Evolutionary conservation across 1,284 basidiomycete species (phyloP), one percentile per base, ranked within the genome.

Genomic region (Marasmius sp.): DNA sequence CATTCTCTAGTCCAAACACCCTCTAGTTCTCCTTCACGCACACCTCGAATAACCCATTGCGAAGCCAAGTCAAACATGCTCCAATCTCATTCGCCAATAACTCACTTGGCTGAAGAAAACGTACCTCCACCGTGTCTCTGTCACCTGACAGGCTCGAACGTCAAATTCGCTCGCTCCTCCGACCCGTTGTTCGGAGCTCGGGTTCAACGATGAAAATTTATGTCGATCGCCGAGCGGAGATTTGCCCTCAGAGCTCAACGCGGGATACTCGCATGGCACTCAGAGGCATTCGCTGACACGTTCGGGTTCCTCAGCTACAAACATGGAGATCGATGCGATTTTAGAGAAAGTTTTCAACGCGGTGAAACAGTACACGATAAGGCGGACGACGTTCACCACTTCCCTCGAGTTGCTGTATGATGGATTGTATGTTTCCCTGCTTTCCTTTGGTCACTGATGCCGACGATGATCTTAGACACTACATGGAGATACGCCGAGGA

Each of bases 361-460:
- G 70, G 81, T 39, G 69, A 71, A 47, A 65, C 81, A 3, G 72
- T 78, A 37, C 80, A 73, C 53, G 65, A 61, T 16, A 65, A 70
- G 22, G 57, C 52, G 10, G 33, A 62, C 12, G 72, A 74, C 51
- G 60, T 74, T 11, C 64, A 71, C 49, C 71, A 78, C 63, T 67
- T 85, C 0, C 0, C 68, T 85, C 16, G 70, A 71, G 10, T 80
- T 81, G 6, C 66, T 84, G 20, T 84, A 85, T 64, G 83, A 85
- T 55, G 83, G 83, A 56, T 67, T 83, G 76, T 82, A 64, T 54
- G 75, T 74, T 34, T 43, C 22, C 36, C 34, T 45, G n/a, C 18
- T 27, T 27, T 10, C 27, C 20, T 53, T 11, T 16, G 2, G 20
- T 1, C 14, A 14, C 27, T 14, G 34, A 38, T 47, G 51, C 18